Base-by-base conservation (phyloP, 257 asterid genomes). In the Paulownia fortunei region DNA sequence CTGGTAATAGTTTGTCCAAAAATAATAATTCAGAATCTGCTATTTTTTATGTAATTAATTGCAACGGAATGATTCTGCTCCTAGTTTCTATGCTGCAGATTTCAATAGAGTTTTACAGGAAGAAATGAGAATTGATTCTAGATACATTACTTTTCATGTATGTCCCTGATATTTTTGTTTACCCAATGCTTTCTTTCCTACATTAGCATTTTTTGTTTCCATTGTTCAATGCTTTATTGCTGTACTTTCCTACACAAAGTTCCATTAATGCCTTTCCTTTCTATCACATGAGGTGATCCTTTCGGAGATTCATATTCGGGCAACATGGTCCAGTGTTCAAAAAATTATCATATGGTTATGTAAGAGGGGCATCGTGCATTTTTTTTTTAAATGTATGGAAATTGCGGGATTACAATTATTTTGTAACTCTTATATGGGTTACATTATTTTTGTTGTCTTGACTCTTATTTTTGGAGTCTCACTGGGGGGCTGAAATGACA, bases 401-500 rank as follows among this genome's bases (percentile, higher is more conserved):
- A 49, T 72, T 54, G 21, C 49, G 16, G 19, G 19, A n/a, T 21
- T 37, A 18, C 61, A 60, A 16, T 19, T 72, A 8, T 6, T 54
- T 18, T 37, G 44, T 60, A 13, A 23, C 13, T 0, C 16, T 56
- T 24, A 41, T 56, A 23, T 72, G 19, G 41, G 51, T 16, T 44
- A 55, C 68, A 26, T 61, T 66, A 34, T 15, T 47, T 51, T n/a
- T 58, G 24, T 67, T 73, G 30, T 58, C 42, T 19, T 37, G 49
- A 32, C 58, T n/a, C 47, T 24, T 42, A 42, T 37, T 3, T 52
- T 65, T 44, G 61, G 26, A 24, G 23, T 67, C 37, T 23, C 24
- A 19, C 24, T 26, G 15, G 56, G 60, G 58, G 12, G 81, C 70
- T 36, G 62, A 59, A 71, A 32, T 76, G 64, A 60, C 76, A 26